Percentiles rank a stretch among this genome's conserved stretches.
phyloP scores from a whole-genome alignment of 805 yeast species.

The Zygosaccharomyces rouxii region DNA sequence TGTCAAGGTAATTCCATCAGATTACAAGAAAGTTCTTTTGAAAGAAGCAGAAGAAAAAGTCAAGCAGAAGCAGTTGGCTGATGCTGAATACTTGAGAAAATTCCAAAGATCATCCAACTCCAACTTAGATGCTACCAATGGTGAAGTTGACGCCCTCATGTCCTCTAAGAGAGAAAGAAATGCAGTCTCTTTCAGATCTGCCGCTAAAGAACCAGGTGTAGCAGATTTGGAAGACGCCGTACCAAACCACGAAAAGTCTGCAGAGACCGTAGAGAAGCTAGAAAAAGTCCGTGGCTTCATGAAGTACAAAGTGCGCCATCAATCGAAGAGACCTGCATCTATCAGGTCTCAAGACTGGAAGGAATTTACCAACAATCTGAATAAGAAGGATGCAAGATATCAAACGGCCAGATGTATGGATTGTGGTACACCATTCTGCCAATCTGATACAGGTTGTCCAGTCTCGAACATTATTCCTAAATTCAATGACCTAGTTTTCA shows the following conservation, averaged over 20 bases:
- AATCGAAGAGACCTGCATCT: conserved; percentile 74
- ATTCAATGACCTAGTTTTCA: conserved; percentile 94
- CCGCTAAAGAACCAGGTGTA: conserved; percentile 70
- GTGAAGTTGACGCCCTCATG: conserved; percentile 67
- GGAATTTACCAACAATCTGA: conserved; percentile 75
- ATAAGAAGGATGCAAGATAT: conserved; percentile 78
- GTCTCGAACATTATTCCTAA: conserved; percentile 95
- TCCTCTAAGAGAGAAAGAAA: conserved; percentile 26
- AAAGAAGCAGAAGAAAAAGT: conserved; percentile 69
- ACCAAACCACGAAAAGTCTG: conserved; percentile 60
- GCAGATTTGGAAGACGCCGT: conserved; percentile 88
- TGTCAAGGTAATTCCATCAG: conserved; percentile 89
- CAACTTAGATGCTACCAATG: conserved; percentile 81
- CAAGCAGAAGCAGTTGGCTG: conserved; percentile 52
- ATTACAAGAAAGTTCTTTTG: conserved; percentile 85
- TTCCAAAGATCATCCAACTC: conserved; percentile 69
- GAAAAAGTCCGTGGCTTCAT: conserved; percentile 82
- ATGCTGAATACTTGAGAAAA: conserved; percentile 59
- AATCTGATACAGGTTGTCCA: conserved; percentile 97
- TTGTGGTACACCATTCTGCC: conserved; percentile 99
- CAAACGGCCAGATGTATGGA: conserved; percentile 99
- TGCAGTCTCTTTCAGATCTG: conserved; percentile 31
- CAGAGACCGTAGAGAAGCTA: conserved; percentile 54
- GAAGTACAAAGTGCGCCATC: conserved; percentile 87
- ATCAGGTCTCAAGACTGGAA: conserved; percentile 86